Evolutionary conservation across 2,329 filamentous ascomycete genomes (phyloP).

Genomic region (Thielaviopsis euricoi): DNA sequence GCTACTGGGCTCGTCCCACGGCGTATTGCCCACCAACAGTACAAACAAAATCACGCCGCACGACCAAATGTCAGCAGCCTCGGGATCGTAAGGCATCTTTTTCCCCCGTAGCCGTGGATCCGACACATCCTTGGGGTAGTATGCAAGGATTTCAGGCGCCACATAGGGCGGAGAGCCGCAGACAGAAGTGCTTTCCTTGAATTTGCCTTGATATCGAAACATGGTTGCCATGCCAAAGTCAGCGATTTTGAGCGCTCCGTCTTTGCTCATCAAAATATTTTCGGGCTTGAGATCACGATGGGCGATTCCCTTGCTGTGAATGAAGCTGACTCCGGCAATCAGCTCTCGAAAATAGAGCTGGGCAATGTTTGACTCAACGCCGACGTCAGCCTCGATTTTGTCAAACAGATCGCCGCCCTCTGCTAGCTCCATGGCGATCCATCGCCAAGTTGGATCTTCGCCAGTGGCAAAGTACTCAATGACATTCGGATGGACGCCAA

Average conservation of each 20-base stretch:
- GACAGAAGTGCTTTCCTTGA: slow-evolving; percentile 71
- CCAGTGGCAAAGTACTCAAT: slow-evolving; percentile 84
- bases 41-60: slow-evolving; percentile 97
- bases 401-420: slow-evolving; percentile 94
- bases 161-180: slow-evolving; percentile 97
- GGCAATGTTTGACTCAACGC: slow-evolving; percentile 84
- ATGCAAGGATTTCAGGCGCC: slow-evolving; percentile 70
- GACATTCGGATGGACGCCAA: slow-evolving; percentile 81
- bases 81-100: slow-evolving; percentile 49
- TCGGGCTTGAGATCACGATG: slow-evolving; percentile 89
- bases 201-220: slow-evolving; percentile 74
- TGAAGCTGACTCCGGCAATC: slow-evolving; percentile 77
- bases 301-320: slow-evolving; percentile 89
- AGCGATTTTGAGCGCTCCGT: slow-evolving; percentile 81
- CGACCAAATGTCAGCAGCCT: slow-evolving; percentile 88
- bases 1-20: slow-evolving; percentile 84
- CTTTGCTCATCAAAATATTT: slow-evolving; percentile 76
- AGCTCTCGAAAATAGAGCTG: slow-evolving; percentile 94
- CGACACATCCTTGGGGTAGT: slow-evolving; percentile 21
- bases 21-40: slow-evolving; percentile 85
- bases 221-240: slow-evolving; percentile 93
- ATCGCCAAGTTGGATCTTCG: slow-evolving; percentile 75
- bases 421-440: slow-evolving; percentile 97
- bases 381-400: slow-evolving; percentile 96
- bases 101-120: slow-evolving; percentile 29